Conservation (phyloP, 106 monocot genomes). For the Apostasia ramifera region DNA sequence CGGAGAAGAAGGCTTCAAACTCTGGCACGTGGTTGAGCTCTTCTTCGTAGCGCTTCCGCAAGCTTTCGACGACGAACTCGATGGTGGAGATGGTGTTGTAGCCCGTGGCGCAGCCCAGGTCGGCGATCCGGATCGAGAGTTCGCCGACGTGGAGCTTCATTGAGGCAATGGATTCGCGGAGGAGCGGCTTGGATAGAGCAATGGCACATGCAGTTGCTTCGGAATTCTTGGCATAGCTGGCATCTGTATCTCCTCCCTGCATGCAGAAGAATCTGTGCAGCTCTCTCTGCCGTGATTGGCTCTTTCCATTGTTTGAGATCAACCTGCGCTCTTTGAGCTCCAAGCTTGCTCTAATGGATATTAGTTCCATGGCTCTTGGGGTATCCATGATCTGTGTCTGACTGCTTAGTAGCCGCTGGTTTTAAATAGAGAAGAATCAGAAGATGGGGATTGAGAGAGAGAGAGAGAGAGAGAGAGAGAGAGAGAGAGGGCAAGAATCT, state of each 20-base stretch:
- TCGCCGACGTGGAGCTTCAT: slow-evolving; percentile 37
- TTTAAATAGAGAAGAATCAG: neutral
- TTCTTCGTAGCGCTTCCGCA: slow-evolving; percentile 23
- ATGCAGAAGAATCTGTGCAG: slow-evolving; percentile 48
- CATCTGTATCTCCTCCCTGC: slow-evolving; percentile 56
- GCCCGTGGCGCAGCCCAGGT: slow-evolving; percentile 59
- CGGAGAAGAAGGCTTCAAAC: slow-evolving; percentile 54
- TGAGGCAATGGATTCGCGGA: slow-evolving; percentile 26
- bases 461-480: neutral
- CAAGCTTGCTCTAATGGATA: neutral
- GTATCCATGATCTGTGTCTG: neutral
- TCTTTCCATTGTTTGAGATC: neutral
- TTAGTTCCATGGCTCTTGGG: neutral
- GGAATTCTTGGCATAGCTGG: slow-evolving; percentile 50
- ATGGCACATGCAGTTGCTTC: slow-evolving; percentile 36
- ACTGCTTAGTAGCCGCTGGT: neutral
- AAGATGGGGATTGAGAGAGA: neutral
- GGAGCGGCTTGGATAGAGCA: slow-evolving; percentile 34
- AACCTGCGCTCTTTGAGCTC: neutral
- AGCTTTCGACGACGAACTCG: slow-evolving; percentile 18
- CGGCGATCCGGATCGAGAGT: slow-evolving; percentile 28
- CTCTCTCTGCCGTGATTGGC: slow-evolving; percentile 33
- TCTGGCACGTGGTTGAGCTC: slow-evolving; percentile 27
- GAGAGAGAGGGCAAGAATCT: neutral
- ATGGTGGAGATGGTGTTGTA: slow-evolving; percentile 47